Percentiles rank a stretch among this genome's conserved stretches.
Evolutionary conservation across 352 stramenopile genomes (phyloP).

Genomic region (Aphanomyces invadans): DNA sequence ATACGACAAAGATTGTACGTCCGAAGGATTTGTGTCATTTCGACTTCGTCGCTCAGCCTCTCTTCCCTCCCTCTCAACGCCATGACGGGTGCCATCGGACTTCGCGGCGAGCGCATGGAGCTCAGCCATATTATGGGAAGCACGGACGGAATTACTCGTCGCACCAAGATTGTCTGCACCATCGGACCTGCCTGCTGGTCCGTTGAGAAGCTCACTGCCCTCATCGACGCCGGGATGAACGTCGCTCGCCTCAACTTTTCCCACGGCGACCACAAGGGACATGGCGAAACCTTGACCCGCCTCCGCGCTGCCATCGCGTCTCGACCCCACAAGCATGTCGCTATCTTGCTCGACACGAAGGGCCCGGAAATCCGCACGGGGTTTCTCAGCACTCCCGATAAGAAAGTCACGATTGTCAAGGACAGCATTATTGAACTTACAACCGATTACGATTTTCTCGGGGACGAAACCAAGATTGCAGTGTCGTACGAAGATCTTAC

Average conservation of each 20-base stretch:
- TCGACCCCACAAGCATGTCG: constrained; percentile 64
- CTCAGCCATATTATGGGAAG: constrained; percentile 49
- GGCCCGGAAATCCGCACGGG: constrained; percentile 95
- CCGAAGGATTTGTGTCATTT: constrained; percentile 16
- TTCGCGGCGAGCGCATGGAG: constrained; percentile 22
- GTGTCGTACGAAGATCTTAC: constrained; percentile 91
- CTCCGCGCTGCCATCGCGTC: constrained; percentile 51
- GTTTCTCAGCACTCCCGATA: constrained; percentile 56
- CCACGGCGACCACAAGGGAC: constrained; percentile 92
- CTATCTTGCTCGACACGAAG: constrained; percentile 95
- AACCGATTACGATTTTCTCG: constrained; percentile 79
- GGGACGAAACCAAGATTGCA: constrained; percentile 81
- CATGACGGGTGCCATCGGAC: constrained; percentile 24
- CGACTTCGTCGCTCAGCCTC: background rate
- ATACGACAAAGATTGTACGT: background rate
- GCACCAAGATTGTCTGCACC: constrained; percentile 90
- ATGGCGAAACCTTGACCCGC: constrained; percentile 57
- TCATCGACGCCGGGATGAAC: constrained; percentile 91
- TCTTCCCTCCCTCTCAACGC: background rate
- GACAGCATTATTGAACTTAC: constrained; percentile 54
- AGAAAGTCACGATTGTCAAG: constrained; percentile 60
- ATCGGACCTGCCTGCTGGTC: constrained; percentile 88
- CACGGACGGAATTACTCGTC: constrained; percentile 50
- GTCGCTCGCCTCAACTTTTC: constrained; percentile 99
- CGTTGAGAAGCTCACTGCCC: constrained; percentile 86